phyloP scores from a whole-genome alignment of 2,329 filamentous ascomycete genomes.

The Curvularia hawaiiensis region DNA sequence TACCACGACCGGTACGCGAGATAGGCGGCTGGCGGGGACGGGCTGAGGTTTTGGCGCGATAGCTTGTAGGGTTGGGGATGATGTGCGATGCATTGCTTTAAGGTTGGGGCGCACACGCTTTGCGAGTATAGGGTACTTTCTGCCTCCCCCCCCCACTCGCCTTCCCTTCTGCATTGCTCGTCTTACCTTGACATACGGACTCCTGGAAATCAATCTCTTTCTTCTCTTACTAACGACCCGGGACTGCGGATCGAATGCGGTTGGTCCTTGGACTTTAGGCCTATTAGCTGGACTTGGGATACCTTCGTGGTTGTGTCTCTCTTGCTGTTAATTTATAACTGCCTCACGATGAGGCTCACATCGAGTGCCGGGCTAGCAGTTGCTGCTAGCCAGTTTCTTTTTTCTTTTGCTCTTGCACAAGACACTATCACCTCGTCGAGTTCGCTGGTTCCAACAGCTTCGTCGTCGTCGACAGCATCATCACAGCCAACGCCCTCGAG shows the following conservation, averaged over 20 bases:
- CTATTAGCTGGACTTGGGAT: neutral
- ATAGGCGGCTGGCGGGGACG: conserved; percentile 7
- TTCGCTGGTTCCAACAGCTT: neutral
- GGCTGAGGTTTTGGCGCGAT: conserved; percentile 11
- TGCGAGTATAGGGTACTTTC: neutral
- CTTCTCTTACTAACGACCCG: neutral
- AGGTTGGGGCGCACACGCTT: conserved; percentile 5
- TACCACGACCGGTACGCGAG: conserved; percentile 1
- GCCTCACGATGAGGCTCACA: conserved; percentile 14
- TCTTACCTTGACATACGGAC: neutral
- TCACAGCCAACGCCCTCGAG: conserved; percentile 24
- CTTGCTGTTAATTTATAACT: neutral
- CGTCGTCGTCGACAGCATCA: conserved; percentile 8
- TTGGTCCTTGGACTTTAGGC: neutral
- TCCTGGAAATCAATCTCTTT: conserved; percentile 1
- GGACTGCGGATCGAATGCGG: neutral
- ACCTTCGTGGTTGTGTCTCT: neutral
- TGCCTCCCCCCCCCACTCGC: conserved; percentile 1
- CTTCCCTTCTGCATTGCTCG: neutral
- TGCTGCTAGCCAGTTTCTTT: conserved; percentile 15
- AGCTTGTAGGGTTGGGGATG: conserved; percentile 1
- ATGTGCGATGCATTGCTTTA: conserved; percentile 3
- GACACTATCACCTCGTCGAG: neutral
- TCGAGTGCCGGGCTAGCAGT: conserved; percentile 20
- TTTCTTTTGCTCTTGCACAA: conserved; percentile 10